Evolutionary conservation across 1,139 yeast genomes (phyloP).

Genomic region (Meyerozyma elateridarum): DNA sequence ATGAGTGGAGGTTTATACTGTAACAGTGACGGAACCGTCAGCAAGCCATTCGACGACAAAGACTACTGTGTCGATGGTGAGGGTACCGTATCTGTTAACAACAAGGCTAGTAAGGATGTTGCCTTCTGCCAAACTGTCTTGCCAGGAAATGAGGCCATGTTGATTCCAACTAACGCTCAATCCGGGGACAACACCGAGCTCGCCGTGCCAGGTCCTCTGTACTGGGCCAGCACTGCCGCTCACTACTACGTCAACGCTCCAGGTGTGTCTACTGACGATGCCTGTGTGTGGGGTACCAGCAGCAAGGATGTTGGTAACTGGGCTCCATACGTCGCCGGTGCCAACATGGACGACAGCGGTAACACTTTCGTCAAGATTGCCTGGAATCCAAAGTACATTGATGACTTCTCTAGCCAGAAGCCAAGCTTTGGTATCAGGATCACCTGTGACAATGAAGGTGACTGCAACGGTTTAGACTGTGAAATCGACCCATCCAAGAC

Average conservation of each 20-base stretch:
- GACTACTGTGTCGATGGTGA: slow-evolving; percentile 73
- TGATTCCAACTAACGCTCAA: slow-evolving; percentile 70
- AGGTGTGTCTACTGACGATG: slow-evolving; percentile 71
- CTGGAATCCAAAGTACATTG: slow-evolving; percentile 84
- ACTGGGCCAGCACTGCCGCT: slow-evolving; percentile 75
- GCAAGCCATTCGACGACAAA: slow-evolving; percentile 55
- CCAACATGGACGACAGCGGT: slow-evolving; percentile 65
- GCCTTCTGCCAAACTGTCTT: slow-evolving; percentile 91
- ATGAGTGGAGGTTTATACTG: slow-evolving; percentile 81
- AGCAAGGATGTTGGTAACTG: slow-evolving; percentile 75
- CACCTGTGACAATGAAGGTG: slow-evolving; percentile 61
- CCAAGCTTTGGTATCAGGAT: slow-evolving; percentile 73
- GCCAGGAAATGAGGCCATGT: slow-evolving; percentile 93
- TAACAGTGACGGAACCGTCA: slow-evolving; percentile 60
- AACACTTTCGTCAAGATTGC: slow-evolving; percentile 79
- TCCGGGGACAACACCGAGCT: slow-evolving; percentile 44
- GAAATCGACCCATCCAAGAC: slow-evolving; percentile 67
- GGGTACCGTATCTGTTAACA: slow-evolving; percentile 62
- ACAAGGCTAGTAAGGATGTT: slow-evolving; percentile 49
- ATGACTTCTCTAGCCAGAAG: slow-evolving; percentile 46
- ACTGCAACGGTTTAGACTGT: slow-evolving; percentile 74
- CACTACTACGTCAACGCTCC: slow-evolving; percentile 87
- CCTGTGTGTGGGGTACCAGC: slow-evolving; percentile 79
- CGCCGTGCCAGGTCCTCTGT: slow-evolving; percentile 81
- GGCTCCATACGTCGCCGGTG: slow-evolving; percentile 92